These are phyloP conservation scores for Phaffia tasmanica DNA, from an alignment of 768 basidiomycete genomes.

Conservation along the genomic window DNA sequence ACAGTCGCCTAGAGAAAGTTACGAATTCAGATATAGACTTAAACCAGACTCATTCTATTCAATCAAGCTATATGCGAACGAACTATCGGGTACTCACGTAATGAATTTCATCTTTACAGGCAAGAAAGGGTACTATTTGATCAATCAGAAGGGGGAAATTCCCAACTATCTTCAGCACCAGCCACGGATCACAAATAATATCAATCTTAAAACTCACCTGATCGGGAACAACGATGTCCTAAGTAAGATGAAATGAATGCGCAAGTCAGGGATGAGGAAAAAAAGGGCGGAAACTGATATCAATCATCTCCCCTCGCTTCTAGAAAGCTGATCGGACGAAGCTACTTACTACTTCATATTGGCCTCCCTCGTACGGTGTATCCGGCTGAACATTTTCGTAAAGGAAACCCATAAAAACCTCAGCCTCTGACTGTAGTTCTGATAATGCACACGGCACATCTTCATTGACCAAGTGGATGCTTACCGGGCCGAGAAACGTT, in stretches of 20 bases:
- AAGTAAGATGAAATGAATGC: neutral
- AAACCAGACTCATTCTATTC: too few relatives aligned
- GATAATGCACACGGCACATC: too few relatives aligned
- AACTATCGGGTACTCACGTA: slow-evolving; percentile 43
- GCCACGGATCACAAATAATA: too few relatives aligned
- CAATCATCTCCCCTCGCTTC: neutral
- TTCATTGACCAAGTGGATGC: slow-evolving; percentile 13
- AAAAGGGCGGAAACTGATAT: neutral
- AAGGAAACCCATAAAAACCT: slow-evolving; percentile 11
- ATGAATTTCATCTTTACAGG: slow-evolving; percentile 98
- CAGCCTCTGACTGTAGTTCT: neutral
- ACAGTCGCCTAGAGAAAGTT: slow-evolving; percentile 10
- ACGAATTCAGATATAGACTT: neutral
- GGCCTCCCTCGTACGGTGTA: slow-evolving; percentile 86
- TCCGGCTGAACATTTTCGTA: slow-evolving; percentile 42
- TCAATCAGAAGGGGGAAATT: slow-evolving; percentile 42
- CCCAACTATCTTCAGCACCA: neutral
- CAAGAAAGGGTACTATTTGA: slow-evolving; percentile 60
- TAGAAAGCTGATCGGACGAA: neutral
- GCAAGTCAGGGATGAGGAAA: neutral
- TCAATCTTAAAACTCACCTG: slow-evolving; percentile 29
- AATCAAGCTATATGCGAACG: too few relatives aligned
- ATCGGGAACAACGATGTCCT: slow-evolving; percentile 90
- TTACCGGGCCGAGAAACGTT: slow-evolving; percentile 70
- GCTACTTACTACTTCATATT: slow-evolving; percentile 70